Evolutionary conservation across 176 grass and related monocot genomes (phyloP).

Genomic region (Hordeum vulgare): DNA sequence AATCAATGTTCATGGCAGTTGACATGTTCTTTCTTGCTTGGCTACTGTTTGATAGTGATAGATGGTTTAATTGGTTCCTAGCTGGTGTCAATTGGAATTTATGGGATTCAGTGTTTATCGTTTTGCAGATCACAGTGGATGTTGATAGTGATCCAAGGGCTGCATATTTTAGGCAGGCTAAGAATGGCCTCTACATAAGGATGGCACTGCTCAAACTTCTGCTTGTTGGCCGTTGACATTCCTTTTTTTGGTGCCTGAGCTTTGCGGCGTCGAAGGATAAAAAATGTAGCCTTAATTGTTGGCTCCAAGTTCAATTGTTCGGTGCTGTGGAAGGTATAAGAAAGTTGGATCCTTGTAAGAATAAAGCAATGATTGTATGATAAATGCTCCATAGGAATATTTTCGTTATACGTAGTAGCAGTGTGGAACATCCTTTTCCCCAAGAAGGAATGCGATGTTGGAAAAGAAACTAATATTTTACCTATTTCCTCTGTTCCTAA

Average conservation of each 20-base stretch:
- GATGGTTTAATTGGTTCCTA: background rate
- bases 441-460: background rate
- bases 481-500: too few species aligned
- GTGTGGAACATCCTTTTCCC: background rate
- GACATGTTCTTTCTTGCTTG: background rate
- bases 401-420: background rate
- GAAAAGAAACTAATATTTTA: background rate
- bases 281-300: background rate
- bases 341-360: constrained; percentile 1
- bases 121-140: constrained; percentile 58
- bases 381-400: background rate
- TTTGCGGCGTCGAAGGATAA: background rate
- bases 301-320: background rate
- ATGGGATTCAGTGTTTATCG: background rate
- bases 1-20: background rate
- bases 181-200: constrained; percentile 88
- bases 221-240: constrained; percentile 61
- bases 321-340: background rate
- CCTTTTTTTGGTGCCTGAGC: background rate
- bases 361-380: background rate
- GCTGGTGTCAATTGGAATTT: background rate
- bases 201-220: constrained; percentile 96
- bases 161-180: constrained; percentile 95
- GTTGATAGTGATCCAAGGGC: constrained; percentile 79
- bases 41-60: background rate